Evolutionary conservation across 441 rosid species (phyloP).

Genomic region (Biscutella auriculata): DNA sequence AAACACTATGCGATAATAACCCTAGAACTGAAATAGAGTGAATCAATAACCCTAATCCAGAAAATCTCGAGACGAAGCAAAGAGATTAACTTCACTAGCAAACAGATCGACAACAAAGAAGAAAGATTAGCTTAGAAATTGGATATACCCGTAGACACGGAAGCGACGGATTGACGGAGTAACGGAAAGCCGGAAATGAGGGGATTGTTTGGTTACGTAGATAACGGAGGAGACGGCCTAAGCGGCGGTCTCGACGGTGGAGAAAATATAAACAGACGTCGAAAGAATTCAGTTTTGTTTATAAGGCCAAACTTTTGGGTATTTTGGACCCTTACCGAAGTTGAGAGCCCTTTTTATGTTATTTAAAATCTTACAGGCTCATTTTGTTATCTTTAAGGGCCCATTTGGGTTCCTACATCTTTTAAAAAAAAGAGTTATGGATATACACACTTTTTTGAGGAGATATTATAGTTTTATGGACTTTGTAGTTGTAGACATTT

Average conservation of each 20-base stretch:
- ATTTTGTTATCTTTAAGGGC: too few species aligned
- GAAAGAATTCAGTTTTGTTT: too few species aligned
- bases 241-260: constrained; percentile 4
- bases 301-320: too few species aligned
- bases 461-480: too few species aligned
- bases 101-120: neutral
- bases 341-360: too few species aligned
- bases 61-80: neutral
- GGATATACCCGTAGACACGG: neutral
- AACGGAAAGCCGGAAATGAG: neutral
- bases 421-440: too few species aligned
- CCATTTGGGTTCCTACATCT: too few species aligned
- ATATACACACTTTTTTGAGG: too few species aligned
- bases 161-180: neutral
- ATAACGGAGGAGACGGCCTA: neutral
- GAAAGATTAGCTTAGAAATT: neutral
- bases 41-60: neutral
- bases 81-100: neutral
- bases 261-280: neutral
- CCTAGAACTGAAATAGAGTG: neutral
- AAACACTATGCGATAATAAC: too few species aligned
- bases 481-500: too few species aligned
- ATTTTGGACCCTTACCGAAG: too few species aligned
- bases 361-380: too few species aligned
- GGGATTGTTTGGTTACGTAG: neutral